A percentile compares a stretch with the other conserved stretches of the same genome.
Conservation (phyloP, 2,329 filamentous ascomycete species). For the Alternaria longipes region DNA sequence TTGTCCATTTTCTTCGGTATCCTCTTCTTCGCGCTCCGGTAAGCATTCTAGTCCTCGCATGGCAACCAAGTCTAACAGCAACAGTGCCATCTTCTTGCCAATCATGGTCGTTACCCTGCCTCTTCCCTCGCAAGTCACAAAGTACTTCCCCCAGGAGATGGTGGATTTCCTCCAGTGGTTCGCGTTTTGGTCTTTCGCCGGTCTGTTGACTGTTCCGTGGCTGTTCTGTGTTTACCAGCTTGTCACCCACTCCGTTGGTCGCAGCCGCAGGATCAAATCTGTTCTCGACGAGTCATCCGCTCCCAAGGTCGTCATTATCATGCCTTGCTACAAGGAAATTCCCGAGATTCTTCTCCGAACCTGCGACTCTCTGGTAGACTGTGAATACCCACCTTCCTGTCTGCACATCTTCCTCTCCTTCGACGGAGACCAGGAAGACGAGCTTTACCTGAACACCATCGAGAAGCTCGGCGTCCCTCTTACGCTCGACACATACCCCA, state of each 20-base stretch:
- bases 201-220: constrained; percentile 87
- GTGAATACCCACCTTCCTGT: constrained; percentile 90
- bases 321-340: constrained; percentile 96
- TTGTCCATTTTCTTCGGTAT: constrained; percentile 79
- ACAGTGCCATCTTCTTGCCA: constrained; percentile 83
- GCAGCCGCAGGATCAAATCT: constrained; percentile 81
- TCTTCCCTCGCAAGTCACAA: constrained; percentile 75
- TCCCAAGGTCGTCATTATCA: constrained; percentile 93
- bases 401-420: constrained; percentile 96
- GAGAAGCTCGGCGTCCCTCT: constrained; percentile 83
- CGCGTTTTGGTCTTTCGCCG: constrained; percentile 91
- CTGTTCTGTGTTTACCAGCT: constrained; percentile 92
- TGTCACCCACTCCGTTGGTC: constrained; percentile 84
- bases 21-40: constrained; percentile 80
- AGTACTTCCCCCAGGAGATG: constrained; percentile 74
- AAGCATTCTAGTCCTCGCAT: constrained; percentile 35
- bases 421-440: constrained; percentile 88
- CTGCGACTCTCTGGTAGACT: constrained; percentile 89
- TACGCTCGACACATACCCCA: constrained; percentile 79
- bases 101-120: constrained; percentile 95
- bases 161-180: constrained; percentile 87
- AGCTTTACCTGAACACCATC: constrained; percentile 87
- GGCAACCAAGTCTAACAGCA: constrained; percentile 25
- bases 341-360: constrained; percentile 85
- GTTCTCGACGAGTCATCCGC: constrained; percentile 85